Evolutionary conservation across 179 eudicot genomes (phyloP).

Genomic region (Actinidia arguta): DNA sequence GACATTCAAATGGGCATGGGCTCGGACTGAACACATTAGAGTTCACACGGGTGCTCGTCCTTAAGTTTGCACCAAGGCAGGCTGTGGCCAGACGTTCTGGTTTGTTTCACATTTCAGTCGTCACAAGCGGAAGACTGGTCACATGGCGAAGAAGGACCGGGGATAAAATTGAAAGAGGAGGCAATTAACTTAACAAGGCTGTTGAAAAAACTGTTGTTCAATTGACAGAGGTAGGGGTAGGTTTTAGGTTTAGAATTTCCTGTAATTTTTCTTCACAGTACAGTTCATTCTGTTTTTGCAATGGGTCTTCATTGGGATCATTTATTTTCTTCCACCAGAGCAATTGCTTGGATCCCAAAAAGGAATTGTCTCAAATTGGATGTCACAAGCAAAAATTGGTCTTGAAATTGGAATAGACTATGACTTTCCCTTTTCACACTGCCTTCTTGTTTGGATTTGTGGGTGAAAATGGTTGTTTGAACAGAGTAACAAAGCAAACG

Average conservation of each 20-base stretch:
- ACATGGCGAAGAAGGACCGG: conserved; percentile 63
- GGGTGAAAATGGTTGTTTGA: conserved; percentile 13
- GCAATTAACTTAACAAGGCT: conserved; percentile 25
- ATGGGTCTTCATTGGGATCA: conserved; percentile 24
- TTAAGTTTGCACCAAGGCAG: conserved; percentile 71
- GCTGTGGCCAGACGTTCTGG: conserved; percentile 94
- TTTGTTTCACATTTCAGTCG: conserved; percentile 99
- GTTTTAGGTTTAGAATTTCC: conserved; percentile 1
- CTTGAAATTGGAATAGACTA: conserved; percentile 6
- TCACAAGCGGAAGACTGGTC: conserved; percentile 98
- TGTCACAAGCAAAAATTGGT: conserved; percentile 15
- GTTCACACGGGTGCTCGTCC: conserved; percentile 98
- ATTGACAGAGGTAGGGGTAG: conserved; percentile 28
- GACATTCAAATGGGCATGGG: conserved; percentile 99
- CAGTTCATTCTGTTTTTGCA: conserved; percentile 25
- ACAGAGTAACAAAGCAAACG: no score
- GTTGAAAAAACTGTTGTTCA: conserved; percentile 25
- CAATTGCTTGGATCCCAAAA: conserved; percentile 10
- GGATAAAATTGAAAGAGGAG: conserved; percentile 23
- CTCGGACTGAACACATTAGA: conserved; percentile 92
- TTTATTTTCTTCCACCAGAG: conserved; percentile 14
- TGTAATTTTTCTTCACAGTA: conserved; percentile 14
- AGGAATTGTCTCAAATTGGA: conserved; percentile 19
- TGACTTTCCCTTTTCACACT: background rate
- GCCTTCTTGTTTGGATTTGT: background rate